Conservation (phyloP, 2,329 filamentous ascomycete species). For the Mycogone perniciosa region DNA sequence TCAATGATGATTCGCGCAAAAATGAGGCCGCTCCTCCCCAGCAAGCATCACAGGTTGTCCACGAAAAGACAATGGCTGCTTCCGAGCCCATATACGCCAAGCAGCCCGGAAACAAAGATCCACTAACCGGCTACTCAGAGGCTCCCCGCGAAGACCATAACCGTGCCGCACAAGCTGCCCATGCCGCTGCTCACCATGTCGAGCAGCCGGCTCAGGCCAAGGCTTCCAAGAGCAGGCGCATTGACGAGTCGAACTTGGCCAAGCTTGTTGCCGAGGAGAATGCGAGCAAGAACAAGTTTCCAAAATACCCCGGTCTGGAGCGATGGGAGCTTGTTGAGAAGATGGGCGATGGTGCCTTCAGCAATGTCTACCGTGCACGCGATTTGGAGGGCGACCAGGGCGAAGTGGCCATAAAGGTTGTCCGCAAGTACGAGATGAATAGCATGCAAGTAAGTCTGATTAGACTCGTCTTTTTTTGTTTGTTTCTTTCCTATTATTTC, state of each 20-base stretch:
- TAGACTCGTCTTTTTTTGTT: constrained; percentile 19
- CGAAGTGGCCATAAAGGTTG: constrained; percentile 96
- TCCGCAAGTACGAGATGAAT: constrained; percentile 99
- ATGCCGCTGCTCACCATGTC: constrained; percentile 56
- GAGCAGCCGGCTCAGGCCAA: constrained; percentile 44
- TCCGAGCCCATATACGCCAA: constrained; percentile 39
- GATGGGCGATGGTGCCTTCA: constrained; percentile 99
- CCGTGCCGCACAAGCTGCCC: constrained; percentile 60
- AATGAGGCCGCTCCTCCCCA: constrained; percentile 43
- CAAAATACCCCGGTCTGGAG: constrained; percentile 45
- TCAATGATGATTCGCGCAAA: constrained; percentile 46
- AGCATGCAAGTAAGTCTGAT: constrained; percentile 80
- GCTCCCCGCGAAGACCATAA: constrained; percentile 56
- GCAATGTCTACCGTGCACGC: constrained; percentile 89
- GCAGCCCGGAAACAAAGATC: constrained; percentile 38
- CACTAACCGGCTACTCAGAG: constrained; percentile 54
- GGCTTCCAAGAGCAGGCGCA: constrained; percentile 27
- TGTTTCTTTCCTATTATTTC: constrained; percentile 11
- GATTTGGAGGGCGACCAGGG: constrained; percentile 65
- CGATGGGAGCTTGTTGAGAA: constrained; percentile 84
- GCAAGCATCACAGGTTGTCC: constrained; percentile 46
- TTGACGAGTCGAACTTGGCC: constrained; percentile 66
- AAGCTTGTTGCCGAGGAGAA: constrained; percentile 89
- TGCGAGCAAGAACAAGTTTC: constrained; percentile 76
- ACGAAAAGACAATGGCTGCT: constrained; percentile 45